Base-by-base conservation (phyloP, 768 basidiomycete genomes). In the Leccinum uliginosum region DNA sequence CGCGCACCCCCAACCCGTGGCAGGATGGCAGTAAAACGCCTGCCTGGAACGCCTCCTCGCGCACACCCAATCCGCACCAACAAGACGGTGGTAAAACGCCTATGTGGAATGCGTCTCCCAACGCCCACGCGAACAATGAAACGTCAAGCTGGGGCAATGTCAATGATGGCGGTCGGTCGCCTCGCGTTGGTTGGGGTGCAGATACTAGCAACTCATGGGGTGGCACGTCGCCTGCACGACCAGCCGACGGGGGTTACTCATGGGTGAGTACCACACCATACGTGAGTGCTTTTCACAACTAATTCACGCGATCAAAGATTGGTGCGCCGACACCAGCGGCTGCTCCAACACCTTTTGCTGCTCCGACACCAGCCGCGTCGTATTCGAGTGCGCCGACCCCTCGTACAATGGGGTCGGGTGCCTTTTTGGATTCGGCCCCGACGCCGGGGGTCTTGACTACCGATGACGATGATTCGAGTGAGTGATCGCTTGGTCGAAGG, bases 1-100 rank as follows among this genome's bases (percentile, higher is more conserved):
- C 80, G 2, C 75, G 77, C 12, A 86, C 84, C 3, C 85, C 85
- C 8, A 84, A 84, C 60, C 82, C 83, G 1, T 78, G 81, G 56
- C 71, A 67, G 10, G 72, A 70, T 43, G 65, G 71, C 54, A 76
- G 80, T 58, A 67, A 67, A 59, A 82, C 80, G 27, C 82, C 83
- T 0, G 81, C 79, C 21, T 84, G 79, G 83, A 75, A 71, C 53
- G 72, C 74, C 15, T 70, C 73, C 4, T 73, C 79, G 14, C 73
- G 78, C 14, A 85, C 84, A 24, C 85, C 85, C 9, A 83, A 84
- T 62, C 82, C 82, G 0, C 79, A 83, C 60, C 35, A 38, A 34
- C 65, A 64, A 47, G 64, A 65, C 1, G 54, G 63, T 23, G 4
- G 43, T 4, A 59, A 65, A 43, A 54, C 61, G 10, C 54, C 65